Evolutionary conservation across 768 basidiomycete genomes (phyloP), one percentile per base, ranked within the genome.

Genomic region (Rhizopogon rudus): DNA sequence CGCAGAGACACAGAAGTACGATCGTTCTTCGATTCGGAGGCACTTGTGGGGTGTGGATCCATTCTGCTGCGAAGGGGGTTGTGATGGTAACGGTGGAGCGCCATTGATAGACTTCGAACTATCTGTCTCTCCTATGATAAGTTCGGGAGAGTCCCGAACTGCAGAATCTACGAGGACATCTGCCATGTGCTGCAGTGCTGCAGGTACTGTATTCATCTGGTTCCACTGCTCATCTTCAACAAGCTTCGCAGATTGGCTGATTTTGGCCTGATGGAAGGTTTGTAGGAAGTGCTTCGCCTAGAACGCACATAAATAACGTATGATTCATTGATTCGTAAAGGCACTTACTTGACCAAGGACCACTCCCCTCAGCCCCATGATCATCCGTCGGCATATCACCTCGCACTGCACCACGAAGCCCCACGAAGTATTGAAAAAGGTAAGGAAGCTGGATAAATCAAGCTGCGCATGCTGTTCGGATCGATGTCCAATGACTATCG

Each of bases 181-280:
- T 39, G 86, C 79, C n/a, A 83, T 75, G 48, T 77, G 80, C 70
- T 98, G 96, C 28, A 91, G 71, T 4, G 73, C 59, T 4, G 75
- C 64, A 1, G 85, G 73, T 13, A 96, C 83, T 54, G 97, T 70
- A 10, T 48, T 91, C 13, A 83, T 78, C 14, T 89, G 88, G 55
- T 77, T 83, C 97, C 97, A 98, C 57, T 87, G 88, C 66, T 99
- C 97, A 61, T 98, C 93, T 68, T 98, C 94, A 7, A 99, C 96
- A 28, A 92, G 73, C 67, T 88, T 92, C 28, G 96, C 95, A 3
- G 88, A 89, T 53, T 79, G 80, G 3, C 86, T 81, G 43, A 98
- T 81, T 50, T 88, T 80, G 10, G 78, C 71, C 61, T 93, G 86
- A 65, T 99, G 97, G 73, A 95, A 98, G 0, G 77, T 71, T 63